Conservation (phyloP, 164 flowering plant species). For the Vitis rupestris region DNA sequence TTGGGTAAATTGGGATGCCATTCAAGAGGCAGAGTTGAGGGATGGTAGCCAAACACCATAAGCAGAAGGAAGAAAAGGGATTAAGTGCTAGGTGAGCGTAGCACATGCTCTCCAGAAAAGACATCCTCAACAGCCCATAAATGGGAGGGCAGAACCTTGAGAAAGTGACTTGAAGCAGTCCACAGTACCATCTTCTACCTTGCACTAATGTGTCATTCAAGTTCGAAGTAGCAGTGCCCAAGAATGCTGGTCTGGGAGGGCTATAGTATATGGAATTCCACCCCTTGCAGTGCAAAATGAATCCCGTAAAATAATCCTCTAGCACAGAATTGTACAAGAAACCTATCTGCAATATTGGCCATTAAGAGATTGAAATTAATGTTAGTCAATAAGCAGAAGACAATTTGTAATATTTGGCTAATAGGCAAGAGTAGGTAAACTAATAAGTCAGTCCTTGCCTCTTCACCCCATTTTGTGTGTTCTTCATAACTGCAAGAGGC, state of each 20-base stretch:
- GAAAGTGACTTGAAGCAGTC: constrained; percentile 31
- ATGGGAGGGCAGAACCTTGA: constrained; percentile 40
- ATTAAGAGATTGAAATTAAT: background rate
- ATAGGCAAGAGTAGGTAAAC: too few species aligned
- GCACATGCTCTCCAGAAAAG: constrained; percentile 31
- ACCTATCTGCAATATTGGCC: constrained; percentile 37
- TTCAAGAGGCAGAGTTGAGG: constrained; percentile 46
- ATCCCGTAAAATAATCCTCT: constrained; percentile 52
- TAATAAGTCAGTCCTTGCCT: constrained; percentile 25
- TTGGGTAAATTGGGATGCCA: constrained; percentile 40
- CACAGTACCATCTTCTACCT: constrained; percentile 38
- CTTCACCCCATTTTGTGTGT: constrained; percentile 49
- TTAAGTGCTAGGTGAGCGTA: constrained; percentile 22
- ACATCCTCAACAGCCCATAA: constrained; percentile 32
- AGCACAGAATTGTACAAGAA: constrained; percentile 33
- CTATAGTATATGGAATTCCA: constrained; percentile 37
- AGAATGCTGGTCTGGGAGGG: constrained; percentile 43
- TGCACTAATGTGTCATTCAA: constrained; percentile 34
- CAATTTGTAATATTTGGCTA: too few species aligned
- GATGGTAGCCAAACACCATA: constrained; percentile 32
- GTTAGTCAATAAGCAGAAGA: background rate
- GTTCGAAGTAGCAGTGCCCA: constrained; percentile 33
- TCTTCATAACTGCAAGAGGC: constrained; percentile 47
- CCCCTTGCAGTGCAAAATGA: constrained; percentile 40
- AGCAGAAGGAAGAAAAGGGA: constrained; percentile 28